phyloP scores from a whole-genome alignment of 208 protist species.

The Willaertia magna region DNA sequence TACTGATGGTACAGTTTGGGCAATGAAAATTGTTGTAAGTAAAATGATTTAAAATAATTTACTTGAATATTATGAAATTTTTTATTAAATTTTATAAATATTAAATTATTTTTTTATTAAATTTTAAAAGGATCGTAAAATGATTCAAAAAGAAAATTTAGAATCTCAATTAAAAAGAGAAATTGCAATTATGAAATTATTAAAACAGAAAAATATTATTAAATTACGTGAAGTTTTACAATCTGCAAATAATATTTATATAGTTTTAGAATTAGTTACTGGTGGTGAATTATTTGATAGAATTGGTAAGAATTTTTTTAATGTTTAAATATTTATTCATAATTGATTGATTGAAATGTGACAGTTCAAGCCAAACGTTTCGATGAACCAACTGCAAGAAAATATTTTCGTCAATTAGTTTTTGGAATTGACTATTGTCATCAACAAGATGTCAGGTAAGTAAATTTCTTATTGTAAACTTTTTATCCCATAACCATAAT shows the following conservation, averaged over 20 bases:
- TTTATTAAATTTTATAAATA: no score
- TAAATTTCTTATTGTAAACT: no score
- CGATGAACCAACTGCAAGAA: constrained; percentile 49
- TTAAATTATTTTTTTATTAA: no score
- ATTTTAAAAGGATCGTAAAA: no score
- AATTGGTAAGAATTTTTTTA: constrained; percentile 16
- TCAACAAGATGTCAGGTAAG: constrained; percentile 7
- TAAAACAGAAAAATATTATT: constrained; percentile 38
- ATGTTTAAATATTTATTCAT: no score
- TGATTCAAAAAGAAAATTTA: constrained; percentile 44
- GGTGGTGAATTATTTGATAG: constrained; percentile 82
- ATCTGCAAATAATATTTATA: constrained; percentile 31
- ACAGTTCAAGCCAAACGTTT: constrained; percentile 50
- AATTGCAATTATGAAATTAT: constrained; percentile 52
- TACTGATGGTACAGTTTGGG: constrained; percentile 13
- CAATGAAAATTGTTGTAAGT: constrained; percentile 71
- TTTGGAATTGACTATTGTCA: constrained; percentile 26
- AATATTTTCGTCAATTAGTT: constrained; percentile 84
- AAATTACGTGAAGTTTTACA: constrained; percentile 46
- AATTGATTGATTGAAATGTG: no score
- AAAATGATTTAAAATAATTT: no score
- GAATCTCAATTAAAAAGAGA: constrained; percentile 51
- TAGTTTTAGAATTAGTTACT: constrained; percentile 28
- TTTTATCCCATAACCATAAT: no score
- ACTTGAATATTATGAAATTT: no score